Percentiles rank a stretch among this genome's conserved stretches.
Evolutionary conservation across 2,329 filamentous ascomycete genomes (phyloP).

Genomic region (Didymella pomorum): DNA sequence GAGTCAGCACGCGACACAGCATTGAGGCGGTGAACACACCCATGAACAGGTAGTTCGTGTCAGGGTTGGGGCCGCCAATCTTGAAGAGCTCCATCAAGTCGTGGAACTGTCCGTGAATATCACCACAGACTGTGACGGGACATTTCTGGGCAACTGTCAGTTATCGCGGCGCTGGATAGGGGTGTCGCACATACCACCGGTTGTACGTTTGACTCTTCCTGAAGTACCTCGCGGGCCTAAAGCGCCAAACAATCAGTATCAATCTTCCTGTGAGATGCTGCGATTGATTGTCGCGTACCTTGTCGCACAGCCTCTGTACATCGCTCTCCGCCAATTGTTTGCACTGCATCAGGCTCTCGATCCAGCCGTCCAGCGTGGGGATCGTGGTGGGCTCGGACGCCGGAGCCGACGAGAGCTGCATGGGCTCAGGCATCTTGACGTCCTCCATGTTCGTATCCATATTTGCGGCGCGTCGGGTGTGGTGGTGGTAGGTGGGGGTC

Average conservation of each 20-base stretch:
- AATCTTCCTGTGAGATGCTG: background rate
- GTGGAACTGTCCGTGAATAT: slow-evolving; percentile 99
- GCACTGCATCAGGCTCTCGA: slow-evolving; percentile 97
- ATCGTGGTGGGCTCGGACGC: slow-evolving; percentile 86
- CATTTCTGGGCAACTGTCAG: slow-evolving; percentile 71
- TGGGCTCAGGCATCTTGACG: slow-evolving; percentile 81
- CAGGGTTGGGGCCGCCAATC: slow-evolving; percentile 96
- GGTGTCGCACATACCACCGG: slow-evolving; percentile 76
- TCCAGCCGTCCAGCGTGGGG: slow-evolving; percentile 95
- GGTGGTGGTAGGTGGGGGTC: slow-evolving; percentile 31
- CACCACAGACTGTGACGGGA: slow-evolving; percentile 96
- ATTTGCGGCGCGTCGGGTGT: slow-evolving; percentile 48
- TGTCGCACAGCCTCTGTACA: slow-evolving; percentile 96
- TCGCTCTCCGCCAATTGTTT: slow-evolving; percentile 96
- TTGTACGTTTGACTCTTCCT: slow-evolving; percentile 98
- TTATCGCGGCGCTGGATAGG: background rate
- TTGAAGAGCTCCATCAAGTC: slow-evolving; percentile 99
- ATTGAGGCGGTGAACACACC: slow-evolving; percentile 59
- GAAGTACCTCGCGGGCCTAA: slow-evolving; percentile 92
- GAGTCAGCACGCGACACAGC: slow-evolving; percentile 26
- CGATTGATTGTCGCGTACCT: slow-evolving; percentile 79
- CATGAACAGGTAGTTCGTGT: slow-evolving; percentile 99
- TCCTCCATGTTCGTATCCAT: slow-evolving; percentile 99
- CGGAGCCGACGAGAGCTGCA: slow-evolving; percentile 73
- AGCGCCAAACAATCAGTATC: slow-evolving; percentile 26